These are phyloP conservation scores for Akanthomyces lecanii DNA, from an alignment of 2,329 filamentous ascomycete species.

Conservation along the genomic window DNA sequence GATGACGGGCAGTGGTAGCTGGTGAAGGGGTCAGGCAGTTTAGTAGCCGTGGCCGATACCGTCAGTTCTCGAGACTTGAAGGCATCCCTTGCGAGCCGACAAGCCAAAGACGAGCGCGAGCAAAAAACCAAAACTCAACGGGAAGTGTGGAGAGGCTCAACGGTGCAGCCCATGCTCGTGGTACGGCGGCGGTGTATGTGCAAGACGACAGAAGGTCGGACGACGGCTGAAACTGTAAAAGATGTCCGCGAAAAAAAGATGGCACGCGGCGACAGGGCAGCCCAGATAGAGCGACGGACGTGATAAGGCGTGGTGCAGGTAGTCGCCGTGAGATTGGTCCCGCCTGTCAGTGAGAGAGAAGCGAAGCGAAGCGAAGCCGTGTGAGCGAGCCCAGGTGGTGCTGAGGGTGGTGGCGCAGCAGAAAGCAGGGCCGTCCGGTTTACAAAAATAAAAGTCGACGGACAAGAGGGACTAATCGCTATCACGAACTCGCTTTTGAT, in stretches of 20 bases:
- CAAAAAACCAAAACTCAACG: not conserved
- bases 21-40: constrained; percentile 1
- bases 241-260: not conserved
- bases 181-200: not conserved
- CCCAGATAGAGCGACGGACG: not conserved
- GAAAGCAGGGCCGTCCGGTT: not conserved
- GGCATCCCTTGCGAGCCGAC: constrained; percentile 10
- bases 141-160: constrained; percentile 3
- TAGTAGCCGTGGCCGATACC: constrained; percentile 12
- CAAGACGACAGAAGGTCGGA: not conserved
- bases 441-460: not conserved
- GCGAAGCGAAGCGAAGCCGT: not conserved
- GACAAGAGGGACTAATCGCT: not conserved
- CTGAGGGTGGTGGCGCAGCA: constrained; percentile 1
- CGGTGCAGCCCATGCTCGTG: constrained; percentile 13
- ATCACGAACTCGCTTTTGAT: constrained; percentile 3
- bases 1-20: not conserved
- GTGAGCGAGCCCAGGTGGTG: not conserved
- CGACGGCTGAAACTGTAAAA: not conserved
- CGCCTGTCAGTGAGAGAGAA: not conserved
- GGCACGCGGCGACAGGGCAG: not conserved
- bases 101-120: not conserved
- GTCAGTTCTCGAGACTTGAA: constrained; percentile 9
- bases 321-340: constrained; percentile 3
- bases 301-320: not conserved